Percentiles rank a stretch among this genome's conserved stretches.
Conservation (phyloP, 345 rosid genomes). For the Melastoma malabathricum region DNA sequence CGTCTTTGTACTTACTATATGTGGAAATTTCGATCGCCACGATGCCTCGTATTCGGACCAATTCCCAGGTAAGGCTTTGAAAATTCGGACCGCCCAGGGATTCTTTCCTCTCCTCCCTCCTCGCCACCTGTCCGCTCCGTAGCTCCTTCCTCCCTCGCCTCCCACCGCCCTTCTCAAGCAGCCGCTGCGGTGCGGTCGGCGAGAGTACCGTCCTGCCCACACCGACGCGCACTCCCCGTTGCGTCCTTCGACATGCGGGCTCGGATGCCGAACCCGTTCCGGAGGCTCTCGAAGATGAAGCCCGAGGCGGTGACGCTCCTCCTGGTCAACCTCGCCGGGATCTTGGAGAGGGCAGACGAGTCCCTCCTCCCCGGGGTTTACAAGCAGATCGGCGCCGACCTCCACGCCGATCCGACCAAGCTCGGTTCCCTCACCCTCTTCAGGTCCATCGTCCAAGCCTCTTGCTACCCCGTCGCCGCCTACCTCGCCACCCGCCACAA, state of each 20-base stretch:
- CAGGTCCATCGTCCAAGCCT: slow-evolving; percentile 44
- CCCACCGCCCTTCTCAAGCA: too few relatives aligned
- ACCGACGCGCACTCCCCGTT: not conserved
- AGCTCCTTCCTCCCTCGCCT: too few relatives aligned
- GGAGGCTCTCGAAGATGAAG: slow-evolving; percentile 25
- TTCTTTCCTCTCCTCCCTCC: too few relatives aligned
- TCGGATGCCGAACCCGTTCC: not conserved
- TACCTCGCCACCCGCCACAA: slow-evolving; percentile 43
- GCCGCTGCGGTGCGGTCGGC: not conserved
- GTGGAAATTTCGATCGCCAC: too few relatives aligned
- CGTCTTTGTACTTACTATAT: too few relatives aligned
- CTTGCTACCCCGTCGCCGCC: slow-evolving; percentile 54
- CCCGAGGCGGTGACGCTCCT: slow-evolving; percentile 49
- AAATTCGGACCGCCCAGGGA: too few relatives aligned
- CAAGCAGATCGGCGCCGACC: slow-evolving; percentile 79
- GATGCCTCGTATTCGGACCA: too few relatives aligned
- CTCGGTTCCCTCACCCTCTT: slow-evolving; percentile 64
- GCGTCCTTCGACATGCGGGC: not conserved
- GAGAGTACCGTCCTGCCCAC: too few relatives aligned
- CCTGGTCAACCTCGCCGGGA: slow-evolving; percentile 75
- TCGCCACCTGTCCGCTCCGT: too few relatives aligned
- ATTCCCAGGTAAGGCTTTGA: too few relatives aligned
- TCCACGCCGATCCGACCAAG: slow-evolving; percentile 72
- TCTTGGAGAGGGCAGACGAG: slow-evolving; percentile 92
- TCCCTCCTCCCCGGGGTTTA: slow-evolving; percentile 81